These are phyloP conservation scores for Suhomyces terraborum DNA, from an alignment of 1,139 yeast species.

Conservation along the genomic window DNA sequence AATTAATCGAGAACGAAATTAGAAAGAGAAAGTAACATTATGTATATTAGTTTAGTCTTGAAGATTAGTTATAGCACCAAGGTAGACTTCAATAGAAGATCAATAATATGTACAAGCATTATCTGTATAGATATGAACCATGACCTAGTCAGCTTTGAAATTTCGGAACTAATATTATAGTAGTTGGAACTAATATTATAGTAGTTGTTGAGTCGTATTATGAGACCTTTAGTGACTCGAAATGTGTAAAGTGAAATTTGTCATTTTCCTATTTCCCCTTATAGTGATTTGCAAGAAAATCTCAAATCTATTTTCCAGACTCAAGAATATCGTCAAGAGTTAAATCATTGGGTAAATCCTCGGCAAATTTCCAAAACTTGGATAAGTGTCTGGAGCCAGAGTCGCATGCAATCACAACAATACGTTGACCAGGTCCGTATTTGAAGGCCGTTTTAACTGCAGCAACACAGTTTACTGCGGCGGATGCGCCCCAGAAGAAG, in stretches of 20 bases:
- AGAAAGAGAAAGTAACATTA: constrained; percentile 10
- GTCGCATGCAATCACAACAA: constrained; percentile 92
- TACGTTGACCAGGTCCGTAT: constrained; percentile 62
- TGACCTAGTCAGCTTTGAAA: too few relatives aligned
- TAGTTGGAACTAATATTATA: too few relatives aligned
- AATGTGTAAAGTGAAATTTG: too few relatives aligned
- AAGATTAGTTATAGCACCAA: constrained; percentile 1
- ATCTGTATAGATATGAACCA: background rate
- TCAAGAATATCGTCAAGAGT: constrained; percentile 35
- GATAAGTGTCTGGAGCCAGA: constrained; percentile 87
- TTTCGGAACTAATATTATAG: too few relatives aligned
- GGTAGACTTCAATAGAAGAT: background rate
- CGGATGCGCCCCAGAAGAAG: constrained; percentile 84
- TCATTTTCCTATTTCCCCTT: too few relatives aligned
- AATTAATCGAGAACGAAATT: constrained; percentile 24
- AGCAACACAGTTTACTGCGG: constrained; percentile 92
- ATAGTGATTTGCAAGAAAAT: too few relatives aligned
- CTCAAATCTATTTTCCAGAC: too few relatives aligned
- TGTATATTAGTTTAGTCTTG: constrained; percentile 7
- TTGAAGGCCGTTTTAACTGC: constrained; percentile 67
- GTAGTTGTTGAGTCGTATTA: too few relatives aligned
- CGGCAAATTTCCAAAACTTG: constrained; percentile 85
- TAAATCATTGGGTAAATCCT: constrained; percentile 29
- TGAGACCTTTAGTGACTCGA: too few relatives aligned
- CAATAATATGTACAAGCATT: background rate